Percentiles rank a stretch among this genome's conserved stretches.
Conservation (phyloP, 257 asterid genomes). For the Parsonsia alboflavescens region DNA sequence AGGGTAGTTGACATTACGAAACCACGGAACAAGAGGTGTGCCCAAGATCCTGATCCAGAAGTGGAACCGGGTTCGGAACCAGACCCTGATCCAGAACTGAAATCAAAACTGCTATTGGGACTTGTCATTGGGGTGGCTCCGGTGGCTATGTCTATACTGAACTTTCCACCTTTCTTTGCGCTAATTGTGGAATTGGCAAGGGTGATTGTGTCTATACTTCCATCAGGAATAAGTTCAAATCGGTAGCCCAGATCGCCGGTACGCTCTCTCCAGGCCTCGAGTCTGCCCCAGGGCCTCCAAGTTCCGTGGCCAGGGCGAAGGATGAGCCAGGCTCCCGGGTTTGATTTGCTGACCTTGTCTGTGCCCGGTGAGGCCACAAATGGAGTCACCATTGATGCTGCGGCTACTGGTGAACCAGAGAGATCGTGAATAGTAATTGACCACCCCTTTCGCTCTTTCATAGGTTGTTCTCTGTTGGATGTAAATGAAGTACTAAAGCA, state of each 20-base stretch:
- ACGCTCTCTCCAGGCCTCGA: conserved; percentile 83
- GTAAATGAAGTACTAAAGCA: conserved; percentile 44
- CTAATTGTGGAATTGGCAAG: conserved; percentile 57
- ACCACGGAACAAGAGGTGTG: conserved; percentile 61
- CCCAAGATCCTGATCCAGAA: conserved; percentile 86
- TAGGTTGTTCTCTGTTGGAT: conserved; percentile 25
- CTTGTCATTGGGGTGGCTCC: conserved; percentile 77
- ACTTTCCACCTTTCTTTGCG: conserved; percentile 62
- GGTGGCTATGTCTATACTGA: conserved; percentile 63
- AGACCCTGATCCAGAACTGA: conserved; percentile 50
- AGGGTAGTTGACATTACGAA: conserved; percentile 90
- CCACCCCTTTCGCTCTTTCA: conserved; percentile 90
- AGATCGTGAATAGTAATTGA: conserved; percentile 93
- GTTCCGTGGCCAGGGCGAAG: conserved; percentile 80
- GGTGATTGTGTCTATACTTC: conserved; percentile 60
- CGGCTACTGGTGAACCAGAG: conserved; percentile 93
- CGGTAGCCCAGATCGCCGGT: conserved; percentile 60
- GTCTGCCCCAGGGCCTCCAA: conserved; percentile 98
- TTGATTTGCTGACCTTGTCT: conserved; percentile 66
- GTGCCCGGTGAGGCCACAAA: conserved; percentile 87
- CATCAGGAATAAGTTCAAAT: conserved; percentile 86
- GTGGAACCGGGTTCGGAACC: conserved; percentile 61
- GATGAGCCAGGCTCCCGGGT: conserved; percentile 97
- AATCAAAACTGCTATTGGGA: conserved; percentile 81
- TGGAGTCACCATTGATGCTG: conserved; percentile 96